Evolutionary conservation across 2,329 filamentous ascomycete species (phyloP), one percentile per base, ranked within the genome.

Genomic region (Ophiostoma quercus): DNA sequence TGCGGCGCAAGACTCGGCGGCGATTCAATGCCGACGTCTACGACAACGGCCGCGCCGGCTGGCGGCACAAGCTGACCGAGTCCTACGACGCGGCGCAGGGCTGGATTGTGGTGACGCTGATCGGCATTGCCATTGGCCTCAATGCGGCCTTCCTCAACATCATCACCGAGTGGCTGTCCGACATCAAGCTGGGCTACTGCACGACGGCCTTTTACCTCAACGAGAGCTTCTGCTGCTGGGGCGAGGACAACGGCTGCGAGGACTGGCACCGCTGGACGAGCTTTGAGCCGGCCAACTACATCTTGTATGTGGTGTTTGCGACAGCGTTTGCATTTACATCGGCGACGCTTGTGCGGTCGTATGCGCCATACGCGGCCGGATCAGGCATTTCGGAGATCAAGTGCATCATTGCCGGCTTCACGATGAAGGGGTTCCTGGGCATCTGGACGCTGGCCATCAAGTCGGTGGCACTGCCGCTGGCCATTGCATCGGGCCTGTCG

Each of bases 301-400:
- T 96, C 43, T 78, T 97, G 68, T 99, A 99, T 78, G 91, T 96
- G 73, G 76, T 91, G 68, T 95, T 96, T 80, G 92, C 92, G 88
- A 87, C 89, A 1, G 77, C 91, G 2, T 96, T 98, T 78, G 91
- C 94, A 22, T 90, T 91, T 69, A 90, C 90, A 3, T 90, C 94
- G 2, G 94, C 94, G 0, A 88, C 86, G 51, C 84, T 99, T 57
- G 95, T 99, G 77, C 95, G 92, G 78, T 88, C 88, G 0, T 98
- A 95, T 79, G 94, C 95, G 4, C 95, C 95, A 0, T 99, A 99
- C 78, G 95, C 95, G 12, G 95, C 95, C 43, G 95, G 95, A 19
- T 97, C 92, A 14, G 95, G 95, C 57, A 99, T 99, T 71, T 97
- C 93, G 14, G 95, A 99, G 81, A 99, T 99, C 84, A 99, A 99